Conservation (phyloP, 2,329 filamentous ascomycete species). For the Cladophialophora chaetospira region DNA sequence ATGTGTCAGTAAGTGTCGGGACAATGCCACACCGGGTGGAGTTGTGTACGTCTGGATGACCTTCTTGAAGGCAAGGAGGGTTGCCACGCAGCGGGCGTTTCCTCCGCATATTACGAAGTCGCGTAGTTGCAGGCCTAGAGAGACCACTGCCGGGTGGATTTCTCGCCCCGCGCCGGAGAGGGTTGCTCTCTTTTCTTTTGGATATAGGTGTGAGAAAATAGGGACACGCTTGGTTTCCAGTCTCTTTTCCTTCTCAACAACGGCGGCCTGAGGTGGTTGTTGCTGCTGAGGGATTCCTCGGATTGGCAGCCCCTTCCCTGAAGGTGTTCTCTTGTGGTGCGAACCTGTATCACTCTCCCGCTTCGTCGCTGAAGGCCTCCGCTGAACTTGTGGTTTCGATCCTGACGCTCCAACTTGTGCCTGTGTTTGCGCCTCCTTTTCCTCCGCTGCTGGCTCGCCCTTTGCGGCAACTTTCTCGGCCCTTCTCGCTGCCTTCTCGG, state of each 20-base stretch:
- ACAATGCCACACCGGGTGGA: conserved; percentile 78
- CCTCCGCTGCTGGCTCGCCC: conserved; percentile 39
- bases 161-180: conserved; percentile 65
- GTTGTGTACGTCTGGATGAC: conserved; percentile 93
- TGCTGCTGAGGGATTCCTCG: conserved; percentile 37
- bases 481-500: conserved; percentile 85
- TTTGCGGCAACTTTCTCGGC: conserved; percentile 63
- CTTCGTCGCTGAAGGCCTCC: conserved; percentile 25
- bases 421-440: conserved; percentile 27
- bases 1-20: conserved; percentile 87
- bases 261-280: conserved; percentile 37
- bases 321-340: conserved; percentile 40
- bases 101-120: conserved; percentile 87
- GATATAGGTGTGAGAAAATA: conserved; percentile 81
- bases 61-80: conserved; percentile 87
- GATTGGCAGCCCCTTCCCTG: conserved; percentile 31
- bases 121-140: conserved; percentile 86
- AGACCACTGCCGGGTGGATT: conserved; percentile 82
- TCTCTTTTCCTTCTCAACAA: conserved; percentile 35
- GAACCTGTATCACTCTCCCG: conserved; percentile 35
- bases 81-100: conserved; percentile 83
- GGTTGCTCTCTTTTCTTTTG: conserved; percentile 68
- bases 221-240: conserved; percentile 63
- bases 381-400: conserved; percentile 36
- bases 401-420: conserved; percentile 30